A percentile compares a stretch with the other conserved stretches of the same genome.
These are phyloP conservation scores for Colletotrichum endophyticum DNA, from an alignment of 2,329 filamentous ascomycete species.

Conservation along the genomic window DNA sequence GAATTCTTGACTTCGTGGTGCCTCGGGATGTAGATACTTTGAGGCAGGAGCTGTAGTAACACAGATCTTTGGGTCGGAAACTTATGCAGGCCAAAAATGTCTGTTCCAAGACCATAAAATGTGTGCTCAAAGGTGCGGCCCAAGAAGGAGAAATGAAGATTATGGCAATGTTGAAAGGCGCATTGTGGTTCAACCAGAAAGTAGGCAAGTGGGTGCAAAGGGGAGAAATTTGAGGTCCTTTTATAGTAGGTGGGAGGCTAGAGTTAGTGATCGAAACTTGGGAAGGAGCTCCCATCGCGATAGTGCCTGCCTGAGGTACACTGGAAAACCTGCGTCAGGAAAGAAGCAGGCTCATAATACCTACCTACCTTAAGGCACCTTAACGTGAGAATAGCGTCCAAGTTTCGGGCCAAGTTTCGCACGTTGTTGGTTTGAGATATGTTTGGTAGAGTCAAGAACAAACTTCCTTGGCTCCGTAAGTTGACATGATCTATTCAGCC, in stretches of 20 bases:
- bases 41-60: not conserved
- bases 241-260: not conserved
- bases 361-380: too few relatives aligned
- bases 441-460: fast-evolving
- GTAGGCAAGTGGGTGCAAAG: not conserved
- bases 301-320: not conserved
- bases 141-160: not conserved
- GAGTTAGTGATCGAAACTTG: not conserved
- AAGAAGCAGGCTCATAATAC: not conserved
- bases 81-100: not conserved
- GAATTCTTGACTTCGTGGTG: not conserved
- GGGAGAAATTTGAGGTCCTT: not conserved
- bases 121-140: not conserved
- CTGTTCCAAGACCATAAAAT: not conserved
- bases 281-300: not conserved
- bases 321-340: not conserved
- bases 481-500: too few relatives aligned
- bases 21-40: not conserved
- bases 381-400: too few relatives aligned
- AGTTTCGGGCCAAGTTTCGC: too few relatives aligned
- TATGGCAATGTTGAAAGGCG: not conserved
- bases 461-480: too few relatives aligned
- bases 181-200: not conserved
- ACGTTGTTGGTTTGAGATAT: too few relatives aligned
- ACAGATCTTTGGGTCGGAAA: not conserved